A percentile compares a stretch with the other conserved stretches of the same genome.
phyloP scores from a whole-genome alignment of 495 filamentous ascomycete genomes.

The Cercophora samala region DNA sequence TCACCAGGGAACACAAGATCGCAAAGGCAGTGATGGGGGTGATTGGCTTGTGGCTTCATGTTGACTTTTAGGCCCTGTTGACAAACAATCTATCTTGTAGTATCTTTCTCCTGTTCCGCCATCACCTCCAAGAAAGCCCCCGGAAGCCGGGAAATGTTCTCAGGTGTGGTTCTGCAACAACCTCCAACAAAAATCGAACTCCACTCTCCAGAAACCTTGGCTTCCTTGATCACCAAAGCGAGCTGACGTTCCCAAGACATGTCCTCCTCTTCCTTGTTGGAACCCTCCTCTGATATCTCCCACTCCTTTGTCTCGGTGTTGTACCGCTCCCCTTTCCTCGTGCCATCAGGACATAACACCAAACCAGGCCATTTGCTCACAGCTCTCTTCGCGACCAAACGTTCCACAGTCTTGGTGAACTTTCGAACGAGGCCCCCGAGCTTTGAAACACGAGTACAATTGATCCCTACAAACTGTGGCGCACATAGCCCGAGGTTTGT shows the following conservation, averaged over 20 bases:
- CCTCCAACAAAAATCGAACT: slow-evolving; percentile 54
- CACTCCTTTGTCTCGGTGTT: slow-evolving; percentile 59
- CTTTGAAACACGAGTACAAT: slow-evolving; percentile 60
- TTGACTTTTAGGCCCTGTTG: no score
- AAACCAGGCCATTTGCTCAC: slow-evolving; percentile 47
- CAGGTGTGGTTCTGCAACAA: slow-evolving; percentile 56
- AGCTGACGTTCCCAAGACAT: slow-evolving; percentile 54
- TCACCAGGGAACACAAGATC: no score
- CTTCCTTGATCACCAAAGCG: slow-evolving; percentile 52
- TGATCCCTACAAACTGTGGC: slow-evolving; percentile 64
- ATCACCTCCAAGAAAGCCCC: neutral
- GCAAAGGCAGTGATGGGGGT: no score
- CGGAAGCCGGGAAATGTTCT: slow-evolving; percentile 39
- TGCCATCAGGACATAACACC: slow-evolving; percentile 67
- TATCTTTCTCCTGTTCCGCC: no score
- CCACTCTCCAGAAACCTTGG: slow-evolving; percentile 56
- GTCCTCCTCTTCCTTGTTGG: slow-evolving; percentile 24
- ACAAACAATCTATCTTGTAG: no score
- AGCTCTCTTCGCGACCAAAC: slow-evolving; percentile 31
- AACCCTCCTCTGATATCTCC: slow-evolving; percentile 39
- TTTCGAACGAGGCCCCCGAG: slow-evolving; percentile 45
- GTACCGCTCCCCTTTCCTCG: slow-evolving; percentile 59
- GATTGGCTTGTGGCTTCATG: no score
- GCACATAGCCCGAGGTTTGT: slow-evolving; percentile 17
- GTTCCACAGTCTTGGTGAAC: slow-evolving; percentile 44